Evolutionary conservation across 2,329 filamentous ascomycete genomes (phyloP).

Genomic region (Elsinoe batatas): DNA sequence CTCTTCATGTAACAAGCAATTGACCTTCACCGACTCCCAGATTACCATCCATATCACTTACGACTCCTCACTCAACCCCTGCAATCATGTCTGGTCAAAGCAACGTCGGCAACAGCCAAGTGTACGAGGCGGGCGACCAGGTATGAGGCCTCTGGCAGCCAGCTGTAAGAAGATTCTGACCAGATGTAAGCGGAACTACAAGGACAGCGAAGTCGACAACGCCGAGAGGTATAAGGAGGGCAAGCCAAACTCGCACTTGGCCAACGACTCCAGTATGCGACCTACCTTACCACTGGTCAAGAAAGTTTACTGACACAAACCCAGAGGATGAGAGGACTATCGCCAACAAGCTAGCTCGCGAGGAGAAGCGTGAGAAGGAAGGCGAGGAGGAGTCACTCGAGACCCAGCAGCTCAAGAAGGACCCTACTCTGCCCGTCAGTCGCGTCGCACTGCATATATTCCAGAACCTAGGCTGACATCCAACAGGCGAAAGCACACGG

Average conservation of each 20-base stretch:
- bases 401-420: conserved; percentile 40
- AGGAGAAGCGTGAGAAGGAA: conserved; percentile 45
- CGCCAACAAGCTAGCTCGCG: conserved; percentile 59
- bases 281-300: background rate
- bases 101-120: conserved; percentile 53
- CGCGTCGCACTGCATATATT: background rate
- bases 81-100: conserved; percentile 45
- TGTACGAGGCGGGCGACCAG: conserved; percentile 74
- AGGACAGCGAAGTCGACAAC: conserved; percentile 36
- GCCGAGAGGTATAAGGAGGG: conserved; percentile 62
- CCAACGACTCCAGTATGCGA: conserved; percentile 59
- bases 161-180: conserved; percentile 2
- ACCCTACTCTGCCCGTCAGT: conserved; percentile 44
- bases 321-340: conserved; percentile 62
- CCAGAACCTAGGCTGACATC: background rate
- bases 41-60: background rate
- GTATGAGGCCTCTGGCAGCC: conserved; percentile 18
- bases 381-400: conserved; percentile 29
- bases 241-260: conserved; percentile 56
- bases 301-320: conserved; percentile 7
- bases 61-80: conserved; percentile 9
- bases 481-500: conserved; percentile 54
- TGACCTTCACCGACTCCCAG: background rate
- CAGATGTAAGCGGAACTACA: conserved; percentile 43
- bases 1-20: background rate